phyloP scores from a whole-genome alignment of 2,329 filamentous ascomycete genomes.

The Stylonectria norvegica region DNA sequence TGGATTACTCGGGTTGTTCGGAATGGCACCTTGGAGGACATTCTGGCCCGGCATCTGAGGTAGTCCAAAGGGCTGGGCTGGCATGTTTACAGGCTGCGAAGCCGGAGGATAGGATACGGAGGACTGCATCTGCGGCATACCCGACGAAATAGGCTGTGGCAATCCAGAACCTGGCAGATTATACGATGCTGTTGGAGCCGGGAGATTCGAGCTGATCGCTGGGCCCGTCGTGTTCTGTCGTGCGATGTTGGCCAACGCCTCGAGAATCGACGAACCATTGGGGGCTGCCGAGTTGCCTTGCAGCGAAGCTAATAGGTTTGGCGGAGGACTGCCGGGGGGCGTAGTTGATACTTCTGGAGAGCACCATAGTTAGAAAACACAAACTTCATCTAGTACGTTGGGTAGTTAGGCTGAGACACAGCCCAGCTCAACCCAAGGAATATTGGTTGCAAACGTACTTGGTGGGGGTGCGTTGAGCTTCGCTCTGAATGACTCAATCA shows the following conservation, averaged over 20 bases:
- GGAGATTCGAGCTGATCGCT: slow-evolving; percentile 37
- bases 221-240: slow-evolving; percentile 62
- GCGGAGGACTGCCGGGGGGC: slow-evolving; percentile 60
- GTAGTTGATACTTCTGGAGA: slow-evolving; percentile 66
- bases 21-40: slow-evolving; percentile 30
- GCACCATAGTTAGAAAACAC: slow-evolving; percentile 40
- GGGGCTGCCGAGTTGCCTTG: slow-evolving; percentile 37
- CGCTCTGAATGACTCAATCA: slow-evolving; percentile 80
- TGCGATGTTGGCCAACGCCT: slow-evolving; percentile 76
- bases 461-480: slow-evolving; percentile 64
- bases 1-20: slow-evolving; percentile 27
- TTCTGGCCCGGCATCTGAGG: slow-evolving; percentile 34
- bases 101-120: slow-evolving; percentile 39
- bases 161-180: slow-evolving; percentile 32
- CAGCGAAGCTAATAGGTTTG: slow-evolving; percentile 41
- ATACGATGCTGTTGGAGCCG: slow-evolving; percentile 44
- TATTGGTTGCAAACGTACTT: slow-evolving; percentile 55
- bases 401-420: too few species aligned
- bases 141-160: slow-evolving; percentile 32
- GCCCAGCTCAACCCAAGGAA: slow-evolving; percentile 5
- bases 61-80: slow-evolving; percentile 42
- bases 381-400: too few species aligned
- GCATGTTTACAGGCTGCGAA: slow-evolving; percentile 59
- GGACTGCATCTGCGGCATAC: slow-evolving; percentile 28
- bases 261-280: slow-evolving; percentile 62